Conservation (phyloP, 768 basidiomycete species). For the Termitomyces sp. region DNA sequence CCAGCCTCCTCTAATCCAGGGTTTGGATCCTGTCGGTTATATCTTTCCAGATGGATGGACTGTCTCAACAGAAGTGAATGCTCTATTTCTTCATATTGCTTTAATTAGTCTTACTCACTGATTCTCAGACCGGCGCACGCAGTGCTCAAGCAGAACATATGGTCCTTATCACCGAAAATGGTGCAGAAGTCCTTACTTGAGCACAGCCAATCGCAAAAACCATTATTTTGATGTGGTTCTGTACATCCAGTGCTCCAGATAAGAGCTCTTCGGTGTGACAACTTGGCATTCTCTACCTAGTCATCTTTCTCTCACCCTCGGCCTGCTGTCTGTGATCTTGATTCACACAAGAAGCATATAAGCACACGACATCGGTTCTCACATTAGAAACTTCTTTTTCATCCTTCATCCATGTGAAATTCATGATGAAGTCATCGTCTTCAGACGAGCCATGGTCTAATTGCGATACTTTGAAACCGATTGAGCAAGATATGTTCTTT, state of each 20-base stretch:
- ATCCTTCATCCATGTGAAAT: neutral
- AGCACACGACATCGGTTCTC: no score
- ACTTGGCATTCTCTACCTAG: no score
- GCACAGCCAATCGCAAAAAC: neutral
- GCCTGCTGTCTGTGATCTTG: no score
- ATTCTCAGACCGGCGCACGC: constrained; percentile 65
- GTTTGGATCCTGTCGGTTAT: constrained; percentile 59
- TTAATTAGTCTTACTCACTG: neutral
- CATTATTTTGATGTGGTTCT: neutral
- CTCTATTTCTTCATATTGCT: neutral
- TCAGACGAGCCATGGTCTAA: neutral
- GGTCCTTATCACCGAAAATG: constrained; percentile 74
- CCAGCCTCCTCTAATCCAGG: constrained; percentile 77
- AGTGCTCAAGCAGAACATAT: constrained; percentile 88
- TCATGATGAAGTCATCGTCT: neutral
- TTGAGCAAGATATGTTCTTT: neutral
- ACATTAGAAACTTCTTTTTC: no score
- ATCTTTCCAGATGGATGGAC: constrained; percentile 94
- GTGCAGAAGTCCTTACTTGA: constrained; percentile 72
- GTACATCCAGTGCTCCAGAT: neutral
- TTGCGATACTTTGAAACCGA: neutral
- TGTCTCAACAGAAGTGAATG: constrained; percentile 73
- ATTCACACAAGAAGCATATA: no score
- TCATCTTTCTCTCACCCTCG: neutral
- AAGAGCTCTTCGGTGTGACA: neutral